These are phyloP conservation scores for Inonotus obliquus DNA, from an alignment of 1,284 basidiomycete species.

Conservation along the genomic window DNA sequence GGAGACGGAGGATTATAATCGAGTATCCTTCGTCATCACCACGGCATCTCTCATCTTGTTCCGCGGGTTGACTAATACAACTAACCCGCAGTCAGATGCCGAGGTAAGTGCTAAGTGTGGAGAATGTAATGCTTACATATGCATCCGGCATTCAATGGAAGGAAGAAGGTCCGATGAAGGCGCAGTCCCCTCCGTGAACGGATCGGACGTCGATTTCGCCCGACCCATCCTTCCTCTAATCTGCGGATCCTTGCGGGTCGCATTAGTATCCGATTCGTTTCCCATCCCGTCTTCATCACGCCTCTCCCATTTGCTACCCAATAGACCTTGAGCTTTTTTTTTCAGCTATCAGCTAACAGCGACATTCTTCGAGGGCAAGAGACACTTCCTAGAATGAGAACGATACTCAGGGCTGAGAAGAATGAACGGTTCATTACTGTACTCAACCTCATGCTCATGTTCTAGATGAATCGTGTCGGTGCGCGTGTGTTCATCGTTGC, in stretches of 20 bases:
- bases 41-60: neutral
- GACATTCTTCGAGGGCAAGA: neutral
- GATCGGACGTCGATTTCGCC: slow-evolving; percentile 1
- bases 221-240: neutral
- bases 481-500: no score
- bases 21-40: neutral
- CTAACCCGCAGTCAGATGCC: neutral
- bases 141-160: neutral
- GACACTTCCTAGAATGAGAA: neutral
- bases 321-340: neutral
- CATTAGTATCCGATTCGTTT: neutral
- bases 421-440: neutral
- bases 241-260: neutral
- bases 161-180: neutral
- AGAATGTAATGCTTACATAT: neutral
- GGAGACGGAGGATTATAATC: neutral
- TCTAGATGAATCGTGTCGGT: no score
- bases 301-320: slow-evolving; percentile 1
- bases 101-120: no score
- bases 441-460: neutral
- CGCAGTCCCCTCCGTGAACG: neutral
- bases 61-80: neutral
- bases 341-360: neutral
- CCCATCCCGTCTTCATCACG: neutral
- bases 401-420: neutral